These are phyloP conservation scores for Boletus rufocinnamomeus DNA, from an alignment of 768 basidiomycete species.

Conservation along the genomic window DNA sequence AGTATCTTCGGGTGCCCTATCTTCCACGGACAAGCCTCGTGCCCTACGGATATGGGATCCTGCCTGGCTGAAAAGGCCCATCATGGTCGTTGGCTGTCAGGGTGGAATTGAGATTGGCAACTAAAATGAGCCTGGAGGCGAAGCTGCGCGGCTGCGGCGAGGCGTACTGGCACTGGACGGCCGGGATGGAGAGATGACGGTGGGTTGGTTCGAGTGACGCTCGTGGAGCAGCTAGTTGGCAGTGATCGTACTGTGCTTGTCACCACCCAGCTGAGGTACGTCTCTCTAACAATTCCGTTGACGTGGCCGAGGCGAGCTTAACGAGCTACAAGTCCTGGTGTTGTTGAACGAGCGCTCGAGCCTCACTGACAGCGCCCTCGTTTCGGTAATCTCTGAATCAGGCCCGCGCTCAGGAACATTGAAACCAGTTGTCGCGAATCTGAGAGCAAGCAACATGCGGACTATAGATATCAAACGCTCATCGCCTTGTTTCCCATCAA, in stretches of 20 bases:
- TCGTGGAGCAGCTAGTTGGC: too few relatives aligned
- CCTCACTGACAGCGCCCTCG: neutral
- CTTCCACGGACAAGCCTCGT: slow-evolving; percentile 65
- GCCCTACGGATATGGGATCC: slow-evolving; percentile 65
- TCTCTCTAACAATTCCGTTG: neutral
- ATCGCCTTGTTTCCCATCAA: slow-evolving; percentile 14
- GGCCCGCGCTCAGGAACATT: neutral
- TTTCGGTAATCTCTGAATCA: slow-evolving; percentile 16
- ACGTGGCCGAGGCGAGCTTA: neutral
- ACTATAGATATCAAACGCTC: neutral
- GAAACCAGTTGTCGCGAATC: neutral
- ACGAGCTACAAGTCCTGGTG: neutral
- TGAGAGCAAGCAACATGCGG: neutral
- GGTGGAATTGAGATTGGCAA: neutral
- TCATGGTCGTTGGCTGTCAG: slow-evolving; percentile 49
- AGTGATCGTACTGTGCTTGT: slow-evolving; percentile 9
- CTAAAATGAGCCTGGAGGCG: neutral
- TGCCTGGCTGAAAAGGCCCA: slow-evolving; percentile 77
- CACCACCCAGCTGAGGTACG: neutral
- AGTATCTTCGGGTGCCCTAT: slow-evolving; percentile 76
- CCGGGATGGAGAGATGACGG: neutral
- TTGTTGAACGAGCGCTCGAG: neutral
- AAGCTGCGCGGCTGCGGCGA: slow-evolving; percentile 28
- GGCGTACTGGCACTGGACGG: slow-evolving; percentile 17
- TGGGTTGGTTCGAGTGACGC: neutral